These are phyloP conservation scores for Microcera coccophila DNA, from an alignment of 2,329 filamentous ascomycete genomes.

Conservation along the genomic window DNA sequence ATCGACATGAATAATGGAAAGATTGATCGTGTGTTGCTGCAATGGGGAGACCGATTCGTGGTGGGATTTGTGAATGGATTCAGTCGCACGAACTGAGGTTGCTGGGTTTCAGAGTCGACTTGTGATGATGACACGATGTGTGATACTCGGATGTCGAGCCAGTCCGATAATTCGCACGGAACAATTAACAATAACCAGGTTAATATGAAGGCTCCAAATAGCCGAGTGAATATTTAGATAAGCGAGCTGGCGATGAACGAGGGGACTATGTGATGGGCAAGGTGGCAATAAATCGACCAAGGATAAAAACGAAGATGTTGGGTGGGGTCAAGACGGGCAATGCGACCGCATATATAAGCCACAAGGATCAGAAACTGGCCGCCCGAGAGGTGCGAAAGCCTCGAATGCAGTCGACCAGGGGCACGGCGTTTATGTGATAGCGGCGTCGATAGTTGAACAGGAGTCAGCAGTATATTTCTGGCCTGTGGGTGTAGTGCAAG, in stretches of 20 bases:
- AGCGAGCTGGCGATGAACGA: slow-evolving; percentile 9
- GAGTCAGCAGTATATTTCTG: slow-evolving; percentile 7
- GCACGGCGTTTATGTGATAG: slow-evolving; percentile 8
- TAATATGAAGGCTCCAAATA: too few species aligned
- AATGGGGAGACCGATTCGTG: too few species aligned
- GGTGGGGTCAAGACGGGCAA: slow-evolving; percentile 22
- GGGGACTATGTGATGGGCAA: slow-evolving; percentile 15
- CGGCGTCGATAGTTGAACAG: not conserved
- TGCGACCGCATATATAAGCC: slow-evolving; percentile 24
- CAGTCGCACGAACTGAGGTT: too few species aligned
- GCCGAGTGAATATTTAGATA: too few species aligned
- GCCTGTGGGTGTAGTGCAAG: slow-evolving; percentile 16
- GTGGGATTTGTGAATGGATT: not conserved
- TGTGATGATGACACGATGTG: too few species aligned
- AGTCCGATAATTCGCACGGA: too few species aligned
- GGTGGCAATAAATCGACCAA: slow-evolving; percentile 10
- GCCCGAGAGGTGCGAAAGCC: slow-evolving; percentile 16
- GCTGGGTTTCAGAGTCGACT: too few species aligned
- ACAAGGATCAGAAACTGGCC: slow-evolving; percentile 21
- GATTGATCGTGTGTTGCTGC: too few species aligned
- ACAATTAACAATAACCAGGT: too few species aligned
- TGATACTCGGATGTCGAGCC: too few species aligned
- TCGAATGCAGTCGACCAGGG: slow-evolving; percentile 16
- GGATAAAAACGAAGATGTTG: slow-evolving; percentile 24
- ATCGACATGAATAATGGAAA: slow-evolving; percentile 24